Evolutionary conservation across 2,329 filamentous ascomycete genomes (phyloP), one percentile per base, ranked within the genome.

Genomic region (Laburnicola sp.): DNA sequence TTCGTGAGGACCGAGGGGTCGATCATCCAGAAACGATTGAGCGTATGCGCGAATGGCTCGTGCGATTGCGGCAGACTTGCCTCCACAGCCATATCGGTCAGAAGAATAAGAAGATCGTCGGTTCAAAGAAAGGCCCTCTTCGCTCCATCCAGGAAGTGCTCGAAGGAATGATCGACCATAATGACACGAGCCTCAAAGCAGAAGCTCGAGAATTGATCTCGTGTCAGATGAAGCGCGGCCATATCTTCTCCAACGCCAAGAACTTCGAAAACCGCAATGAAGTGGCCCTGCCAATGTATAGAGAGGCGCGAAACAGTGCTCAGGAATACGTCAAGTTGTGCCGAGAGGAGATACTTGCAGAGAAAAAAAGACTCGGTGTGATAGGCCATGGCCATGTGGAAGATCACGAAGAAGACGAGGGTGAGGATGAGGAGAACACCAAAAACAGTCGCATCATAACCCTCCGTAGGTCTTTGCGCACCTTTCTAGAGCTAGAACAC

Each of bases 81-180:
- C 78, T 97, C 11, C 91, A 97, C 71, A 91, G 93, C 0, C 87
- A 96, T 66, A 83, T 96, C 36, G 88, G 88, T 16, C 80, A 80
- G 7, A 82, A 82, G 28, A 88, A 87, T 58, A 79, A 86, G 10
- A 82, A 81, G 54, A 81, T 82, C 0, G 73, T 89, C 4, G 86
- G 86, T 1, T 68, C 72, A 21, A 79, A 82, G 38, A 83, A 80
- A 42, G 85, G 83, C 0, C 86, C 89, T 0, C 78, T 97, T 57
- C 82, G 89, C 9, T 95, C 92, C 0, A 87, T 96, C 1, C 83
- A 86, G 16, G 89, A 97, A 70, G 93, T 97, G 1, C 77, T 99
- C 8, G 86, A 91, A 57, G 85, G 87, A 3, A 97, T 99, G 93
- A 87, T 97, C 51, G 91, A 96, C 48, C 86, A 93, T 64, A 91